These are phyloP conservation scores for Laguncularia racemosa DNA, from an alignment of 345 rosid species.

Conservation along the genomic window DNA sequence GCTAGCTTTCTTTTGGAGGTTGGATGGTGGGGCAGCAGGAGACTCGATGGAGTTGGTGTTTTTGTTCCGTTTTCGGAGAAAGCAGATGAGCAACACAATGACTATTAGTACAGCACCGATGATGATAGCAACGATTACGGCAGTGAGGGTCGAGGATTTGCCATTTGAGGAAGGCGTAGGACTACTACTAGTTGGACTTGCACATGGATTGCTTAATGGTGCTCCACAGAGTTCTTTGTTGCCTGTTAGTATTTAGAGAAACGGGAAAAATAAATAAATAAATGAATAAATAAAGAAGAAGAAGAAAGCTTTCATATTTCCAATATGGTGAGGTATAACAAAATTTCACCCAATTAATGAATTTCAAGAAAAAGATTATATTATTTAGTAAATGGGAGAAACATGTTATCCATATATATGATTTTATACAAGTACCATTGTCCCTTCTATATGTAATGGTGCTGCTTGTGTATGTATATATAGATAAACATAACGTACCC, in stretches of 20 bases:
- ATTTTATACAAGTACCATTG: no score
- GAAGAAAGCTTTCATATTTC: background rate
- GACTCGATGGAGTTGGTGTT: conserved; percentile 25
- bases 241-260: conserved; percentile 26
- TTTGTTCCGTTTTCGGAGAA: conserved; percentile 9
- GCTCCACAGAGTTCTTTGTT: conserved; percentile 62
- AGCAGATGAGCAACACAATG: conserved; percentile 11
- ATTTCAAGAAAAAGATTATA: no score
- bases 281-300: no score
- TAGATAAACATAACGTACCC: no score
- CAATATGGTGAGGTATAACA: background rate
- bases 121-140: conserved; percentile 15
- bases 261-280: no score
- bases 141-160: background rate
- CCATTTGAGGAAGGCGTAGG: background rate
- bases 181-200: background rate
- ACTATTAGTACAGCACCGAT: conserved; percentile 14
- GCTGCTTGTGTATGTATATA: no score
- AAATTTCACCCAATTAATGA: no score
- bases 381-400: no score
- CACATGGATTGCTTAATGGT: conserved; percentile 27
- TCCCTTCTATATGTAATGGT: no score
- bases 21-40: conserved; percentile 22
- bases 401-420: no score
- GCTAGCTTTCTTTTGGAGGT: conserved; percentile 36